Evolutionary conservation across 2,329 filamentous ascomycete genomes (phyloP), one percentile per base, ranked within the genome.

Genomic region (Colletotrichum sp.): DNA sequence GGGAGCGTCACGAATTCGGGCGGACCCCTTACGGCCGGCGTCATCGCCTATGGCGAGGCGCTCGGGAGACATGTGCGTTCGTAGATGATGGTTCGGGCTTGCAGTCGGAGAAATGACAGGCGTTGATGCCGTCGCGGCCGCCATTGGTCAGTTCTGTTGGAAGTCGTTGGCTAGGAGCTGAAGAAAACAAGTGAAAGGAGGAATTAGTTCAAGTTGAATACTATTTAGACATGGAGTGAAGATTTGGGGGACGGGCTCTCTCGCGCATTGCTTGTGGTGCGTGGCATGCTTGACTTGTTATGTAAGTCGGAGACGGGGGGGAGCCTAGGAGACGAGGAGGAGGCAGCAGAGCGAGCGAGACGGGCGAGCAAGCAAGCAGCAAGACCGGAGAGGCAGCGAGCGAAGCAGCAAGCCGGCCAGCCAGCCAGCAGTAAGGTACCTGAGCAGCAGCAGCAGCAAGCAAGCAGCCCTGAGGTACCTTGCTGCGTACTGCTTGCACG

Each of bases 1-100:
- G 34, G 91, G 90, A 18, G 87, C 86, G 67, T 89, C 87, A 76
- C 88, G 87, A 75, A 92, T 84, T 75, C 86, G 85, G 28, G 89
- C 86, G 24, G 86, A 86, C 67, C 85, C 85, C 66, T 84, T 84
- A 32, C 81, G 81, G 64, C 83, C 82, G 49, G 72, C 76, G 77
- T 83, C 83, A 71, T 83, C 81, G 76, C 81, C 81, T 64, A 76
- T 55, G 21, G 49, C 55, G n/a, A 77, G 62, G 28, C 83, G 82
- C 8, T 83, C 82, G 13, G 83, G 81, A 7, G 85, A 84, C 44
- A 84, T 72, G 63, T 80, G 79, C 21, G 81, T 79, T 21, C 81
- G 78, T 32, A 85, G 81, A 39, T 55, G 69, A 44, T 59, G 69
- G 39, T 82, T 80, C 39, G 76, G 71, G 49, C 72, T 80, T 39